Conservation (phyloP, 1,284 basidiomycete genomes). For the Cystobasidiaceae sp. region DNA sequence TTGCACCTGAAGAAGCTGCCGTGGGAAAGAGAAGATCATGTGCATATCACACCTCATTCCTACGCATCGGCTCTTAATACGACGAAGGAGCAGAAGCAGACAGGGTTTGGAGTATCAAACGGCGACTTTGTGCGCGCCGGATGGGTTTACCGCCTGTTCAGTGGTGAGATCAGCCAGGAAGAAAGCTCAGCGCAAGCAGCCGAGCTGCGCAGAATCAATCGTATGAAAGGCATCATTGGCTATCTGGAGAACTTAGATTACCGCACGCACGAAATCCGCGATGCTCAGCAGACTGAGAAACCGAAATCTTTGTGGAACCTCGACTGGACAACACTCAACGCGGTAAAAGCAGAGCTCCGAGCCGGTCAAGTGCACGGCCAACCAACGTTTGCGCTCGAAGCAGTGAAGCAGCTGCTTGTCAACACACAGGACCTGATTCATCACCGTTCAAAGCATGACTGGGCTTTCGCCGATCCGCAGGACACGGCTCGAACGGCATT, state of each 20-base stretch:
- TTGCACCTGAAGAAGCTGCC: conserved; percentile 40
- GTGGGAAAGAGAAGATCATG: conserved; percentile 42
- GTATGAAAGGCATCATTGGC: conserved; percentile 43
- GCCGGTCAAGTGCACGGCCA: too few species aligned
- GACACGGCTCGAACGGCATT: conserved; percentile 34
- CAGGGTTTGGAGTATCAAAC: not conserved
- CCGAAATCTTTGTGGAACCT: too few species aligned
- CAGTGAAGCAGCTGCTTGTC: too few species aligned
- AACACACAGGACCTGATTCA: too few species aligned
- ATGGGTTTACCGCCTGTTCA: conserved; percentile 45
- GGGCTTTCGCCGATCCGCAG: too few species aligned
- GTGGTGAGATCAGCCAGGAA: conserved; percentile 42
- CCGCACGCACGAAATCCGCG: not conserved
- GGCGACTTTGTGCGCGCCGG: conserved; percentile 41
- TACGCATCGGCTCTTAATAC: conserved; percentile 39
- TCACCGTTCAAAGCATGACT: too few species aligned
- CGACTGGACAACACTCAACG: too few species aligned
- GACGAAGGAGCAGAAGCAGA: not conserved
- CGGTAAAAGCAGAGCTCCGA: too few species aligned
- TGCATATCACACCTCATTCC: conserved; percentile 39
- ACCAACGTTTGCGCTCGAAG: too few species aligned
- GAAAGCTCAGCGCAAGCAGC: conserved; percentile 38
- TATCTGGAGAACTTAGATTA: conserved; percentile 43
- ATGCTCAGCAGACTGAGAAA: too few species aligned
- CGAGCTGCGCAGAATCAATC: conserved; percentile 41